Evolutionary conservation across 1,139 yeast species (phyloP).

Genomic region (Pichia sp.): DNA sequence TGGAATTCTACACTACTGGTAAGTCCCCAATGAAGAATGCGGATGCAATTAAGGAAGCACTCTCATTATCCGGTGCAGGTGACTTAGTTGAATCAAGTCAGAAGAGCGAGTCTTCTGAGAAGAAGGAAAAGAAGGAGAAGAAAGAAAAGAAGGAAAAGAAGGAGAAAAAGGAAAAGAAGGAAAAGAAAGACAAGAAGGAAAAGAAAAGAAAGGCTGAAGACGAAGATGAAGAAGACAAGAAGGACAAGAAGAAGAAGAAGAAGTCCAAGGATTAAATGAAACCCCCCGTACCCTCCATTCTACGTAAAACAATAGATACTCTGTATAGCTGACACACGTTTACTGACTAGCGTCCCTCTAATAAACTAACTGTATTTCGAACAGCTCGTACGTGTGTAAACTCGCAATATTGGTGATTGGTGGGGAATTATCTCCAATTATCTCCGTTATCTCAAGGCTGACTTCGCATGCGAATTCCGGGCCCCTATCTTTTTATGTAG

Average conservation of each 20-base stretch:
- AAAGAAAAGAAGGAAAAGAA: conserved; percentile 42
- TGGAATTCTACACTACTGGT: conserved; percentile 93
- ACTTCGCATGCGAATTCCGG: no score
- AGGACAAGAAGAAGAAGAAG: conserved; percentile 40
- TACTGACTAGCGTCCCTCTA: no score
- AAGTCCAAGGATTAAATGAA: conserved; percentile 12
- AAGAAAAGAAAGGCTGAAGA: conserved; percentile 42
- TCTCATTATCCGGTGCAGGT: conserved; percentile 52
- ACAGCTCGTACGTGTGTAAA: no score
- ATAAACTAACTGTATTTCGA: no score
- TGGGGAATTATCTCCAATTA: no score
- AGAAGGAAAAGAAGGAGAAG: conserved; percentile 42
- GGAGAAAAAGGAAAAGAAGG: conserved; percentile 38
- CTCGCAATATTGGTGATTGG: no score
- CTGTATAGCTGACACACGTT: no score
- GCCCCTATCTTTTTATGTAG: no score
- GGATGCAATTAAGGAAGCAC: conserved; percentile 89
- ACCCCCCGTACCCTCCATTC: background rate
- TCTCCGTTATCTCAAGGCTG: no score
- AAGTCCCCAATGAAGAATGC: conserved; percentile 94
- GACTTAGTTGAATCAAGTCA: conserved; percentile 45
- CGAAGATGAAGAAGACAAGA: conserved; percentile 40
- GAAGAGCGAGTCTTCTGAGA: conserved; percentile 44
- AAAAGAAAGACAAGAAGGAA: conserved; percentile 33
- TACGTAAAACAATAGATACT: background rate